Percentiles rank a stretch among this genome's conserved stretches.
Conservation (phyloP, 1,284 basidiomycete genomes). For the Trametes sp. region DNA sequence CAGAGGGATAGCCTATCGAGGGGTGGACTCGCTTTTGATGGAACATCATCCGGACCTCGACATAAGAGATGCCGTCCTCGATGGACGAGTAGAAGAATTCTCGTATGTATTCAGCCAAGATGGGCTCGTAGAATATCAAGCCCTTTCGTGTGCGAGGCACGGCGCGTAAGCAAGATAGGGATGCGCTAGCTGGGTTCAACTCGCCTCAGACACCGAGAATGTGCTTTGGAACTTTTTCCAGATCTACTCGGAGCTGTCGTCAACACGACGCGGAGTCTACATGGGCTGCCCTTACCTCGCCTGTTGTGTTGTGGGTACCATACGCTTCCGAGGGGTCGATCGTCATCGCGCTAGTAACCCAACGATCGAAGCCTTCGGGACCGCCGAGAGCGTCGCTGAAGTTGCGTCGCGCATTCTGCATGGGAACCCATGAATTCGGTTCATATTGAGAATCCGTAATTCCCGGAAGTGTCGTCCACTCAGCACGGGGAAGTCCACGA, state of each 20-base stretch:
- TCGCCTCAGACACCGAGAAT: conserved; percentile 56
- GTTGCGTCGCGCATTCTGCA: conserved; percentile 58
- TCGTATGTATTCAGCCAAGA: conserved; percentile 64
- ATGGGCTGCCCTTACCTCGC: conserved; percentile 52
- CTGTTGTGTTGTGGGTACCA: conserved; percentile 69
- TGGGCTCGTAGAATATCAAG: conserved; percentile 61
- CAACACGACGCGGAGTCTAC: background rate
- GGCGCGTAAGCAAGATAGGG: background rate
- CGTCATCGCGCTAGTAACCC: conserved; percentile 63
- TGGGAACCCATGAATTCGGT: conserved; percentile 58
- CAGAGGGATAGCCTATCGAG: background rate
- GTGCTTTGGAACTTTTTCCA: conserved; percentile 73
- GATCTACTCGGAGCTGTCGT: conserved; percentile 53
- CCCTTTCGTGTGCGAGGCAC: conserved; percentile 46
- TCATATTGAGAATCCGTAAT: conserved; percentile 56
- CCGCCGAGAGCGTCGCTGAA: conserved; percentile 64
- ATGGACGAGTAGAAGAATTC: conserved; percentile 70
- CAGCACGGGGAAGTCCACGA: conserved; percentile 47
- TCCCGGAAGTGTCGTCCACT: conserved; percentile 44
- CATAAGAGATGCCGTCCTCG: conserved; percentile 77
- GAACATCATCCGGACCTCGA: conserved; percentile 78
- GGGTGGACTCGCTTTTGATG: conserved; percentile 54
- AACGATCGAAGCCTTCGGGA: conserved; percentile 69
- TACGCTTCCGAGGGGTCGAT: conserved; percentile 77
- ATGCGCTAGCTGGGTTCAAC: conserved; percentile 22